phyloP scores from a whole-genome alignment of 2,329 filamentous ascomycete genomes.

The Ascomycota sp. region DNA sequence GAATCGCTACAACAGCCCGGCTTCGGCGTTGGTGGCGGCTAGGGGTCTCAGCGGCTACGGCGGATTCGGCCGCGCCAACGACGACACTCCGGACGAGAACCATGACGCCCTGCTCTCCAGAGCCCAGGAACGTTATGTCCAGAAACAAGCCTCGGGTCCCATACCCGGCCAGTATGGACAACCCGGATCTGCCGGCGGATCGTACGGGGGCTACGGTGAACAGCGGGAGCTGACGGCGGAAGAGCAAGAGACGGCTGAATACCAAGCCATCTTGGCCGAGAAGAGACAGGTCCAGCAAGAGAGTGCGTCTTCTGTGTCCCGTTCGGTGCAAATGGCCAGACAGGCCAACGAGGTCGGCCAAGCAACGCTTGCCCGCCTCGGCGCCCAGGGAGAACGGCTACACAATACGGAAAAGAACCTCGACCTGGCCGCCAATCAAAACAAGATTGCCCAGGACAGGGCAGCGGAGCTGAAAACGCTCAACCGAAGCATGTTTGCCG shows the following conservation, averaged over 20 bases:
- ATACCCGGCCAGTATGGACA: conserved; percentile 7
- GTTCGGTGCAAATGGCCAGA: conserved; percentile 19
- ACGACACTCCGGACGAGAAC: conserved; percentile 26
- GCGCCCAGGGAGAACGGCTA: conserved; percentile 59
- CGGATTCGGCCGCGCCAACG: conserved; percentile 28
- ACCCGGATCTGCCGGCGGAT: conserved; percentile 7
- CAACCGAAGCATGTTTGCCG: conserved; percentile 80
- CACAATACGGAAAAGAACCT: conserved; percentile 70
- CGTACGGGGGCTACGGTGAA: conserved; percentile 38
- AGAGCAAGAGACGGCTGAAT: conserved; percentile 51
- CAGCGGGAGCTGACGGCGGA: conserved; percentile 67
- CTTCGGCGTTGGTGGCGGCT: conserved; percentile 13
- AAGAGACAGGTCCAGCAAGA: conserved; percentile 56
- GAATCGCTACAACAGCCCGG: conserved; percentile 23
- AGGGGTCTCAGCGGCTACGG: conserved; percentile 39
- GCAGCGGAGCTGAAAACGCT: conserved; percentile 67
- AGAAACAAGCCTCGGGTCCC: conserved; percentile 11
- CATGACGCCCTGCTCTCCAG: conserved; percentile 43
- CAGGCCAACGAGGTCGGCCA: conserved; percentile 37
- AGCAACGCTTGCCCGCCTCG: conserved; percentile 51
- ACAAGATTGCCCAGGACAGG: conserved; percentile 57
- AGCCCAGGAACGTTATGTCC: conserved; percentile 27
- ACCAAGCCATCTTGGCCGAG: conserved; percentile 34
- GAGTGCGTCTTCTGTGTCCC: conserved; percentile 26
- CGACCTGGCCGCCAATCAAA: conserved; percentile 58